Evolutionary conservation across 2,329 filamentous ascomycete species (phyloP).

Genomic region (Sporothrix protearum): DNA sequence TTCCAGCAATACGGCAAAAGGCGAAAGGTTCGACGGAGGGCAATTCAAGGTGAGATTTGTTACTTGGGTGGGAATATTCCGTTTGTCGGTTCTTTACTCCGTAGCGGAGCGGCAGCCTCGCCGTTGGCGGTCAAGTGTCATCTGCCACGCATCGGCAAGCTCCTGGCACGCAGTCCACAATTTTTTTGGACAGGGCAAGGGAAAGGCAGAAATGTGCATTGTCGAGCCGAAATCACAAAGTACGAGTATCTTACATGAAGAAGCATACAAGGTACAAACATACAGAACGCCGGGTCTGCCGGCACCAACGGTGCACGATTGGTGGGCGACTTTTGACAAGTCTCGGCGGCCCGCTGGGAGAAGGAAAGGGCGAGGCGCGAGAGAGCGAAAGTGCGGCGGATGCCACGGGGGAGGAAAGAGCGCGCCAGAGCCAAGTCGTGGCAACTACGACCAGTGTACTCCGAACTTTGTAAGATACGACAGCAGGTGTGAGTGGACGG

Average conservation of each 20-base stretch:
- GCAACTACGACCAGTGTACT: neutral
- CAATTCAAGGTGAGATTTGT: too few species aligned
- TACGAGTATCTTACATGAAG: too few species aligned
- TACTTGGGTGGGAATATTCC: too few species aligned
- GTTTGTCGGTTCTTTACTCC: neutral
- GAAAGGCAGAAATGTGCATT: neutral
- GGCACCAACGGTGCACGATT: neutral
- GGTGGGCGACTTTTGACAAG: neutral
- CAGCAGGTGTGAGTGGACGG: neutral
- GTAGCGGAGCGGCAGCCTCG: neutral
- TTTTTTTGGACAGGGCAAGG: neutral
- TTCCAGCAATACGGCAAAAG: too few species aligned
- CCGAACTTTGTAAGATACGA: too few species aligned
- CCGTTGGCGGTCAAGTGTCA: neutral
- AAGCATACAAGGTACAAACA: neutral
- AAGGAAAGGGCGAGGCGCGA: neutral
- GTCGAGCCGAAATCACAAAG: neutral
- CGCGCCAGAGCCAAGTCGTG: neutral
- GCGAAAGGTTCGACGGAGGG: too few species aligned
- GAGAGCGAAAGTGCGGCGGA: neutral
- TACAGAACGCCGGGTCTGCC: constrained; percentile 4
- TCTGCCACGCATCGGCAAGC: neutral
- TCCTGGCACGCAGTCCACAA: neutral
- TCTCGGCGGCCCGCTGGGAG: neutral
- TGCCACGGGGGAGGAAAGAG: neutral